A percentile compares a stretch with the other conserved stretches of the same genome.
phyloP scores from a whole-genome alignment of 2,329 filamentous ascomycete species.

The Ceratocystis papillata region DNA sequence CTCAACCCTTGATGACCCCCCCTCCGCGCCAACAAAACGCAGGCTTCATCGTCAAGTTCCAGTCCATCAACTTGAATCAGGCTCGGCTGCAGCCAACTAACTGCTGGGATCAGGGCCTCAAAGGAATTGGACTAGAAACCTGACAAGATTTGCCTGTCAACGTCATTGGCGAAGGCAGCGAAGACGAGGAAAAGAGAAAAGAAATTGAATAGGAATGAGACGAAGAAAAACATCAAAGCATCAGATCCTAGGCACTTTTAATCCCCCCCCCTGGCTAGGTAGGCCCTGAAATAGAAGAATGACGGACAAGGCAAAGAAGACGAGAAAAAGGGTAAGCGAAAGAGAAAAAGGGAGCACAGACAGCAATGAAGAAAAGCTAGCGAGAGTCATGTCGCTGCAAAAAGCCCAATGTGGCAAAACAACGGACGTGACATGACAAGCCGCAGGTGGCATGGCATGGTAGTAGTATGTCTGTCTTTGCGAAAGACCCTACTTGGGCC shows the following conservation, averaged over 20 bases:
- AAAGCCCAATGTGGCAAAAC: constrained; percentile 19
- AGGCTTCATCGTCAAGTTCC: neutral
- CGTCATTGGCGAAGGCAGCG: neutral
- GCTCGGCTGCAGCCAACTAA: neutral
- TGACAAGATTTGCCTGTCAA: constrained; percentile 7
- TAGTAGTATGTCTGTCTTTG: neutral
- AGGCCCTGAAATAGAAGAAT: constrained; percentile 7
- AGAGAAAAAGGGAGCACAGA: constrained; percentile 2
- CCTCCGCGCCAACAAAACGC: neutral
- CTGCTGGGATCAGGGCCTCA: constrained; percentile 4
- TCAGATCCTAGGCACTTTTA: constrained; percentile 6
- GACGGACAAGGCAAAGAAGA: neutral
- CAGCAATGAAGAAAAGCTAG: constrained; percentile 2
- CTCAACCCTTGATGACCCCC: neutral
- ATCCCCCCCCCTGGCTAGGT: neutral
- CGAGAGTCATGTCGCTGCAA: constrained; percentile 14
- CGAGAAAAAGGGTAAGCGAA: neutral
- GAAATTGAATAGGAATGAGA: neutral
- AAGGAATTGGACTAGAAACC: constrained; percentile 1
- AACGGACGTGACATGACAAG: constrained; percentile 10
- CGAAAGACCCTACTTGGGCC: neutral
- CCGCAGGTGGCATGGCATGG: neutral
- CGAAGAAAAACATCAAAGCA: constrained; percentile 11
- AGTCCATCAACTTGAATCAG: neutral
- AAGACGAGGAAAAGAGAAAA: neutral